These are phyloP conservation scores for Pecoramyces ruminantium DNA, from an alignment of 192 early-diverging fungal genomes.

Conservation along the genomic window DNA sequence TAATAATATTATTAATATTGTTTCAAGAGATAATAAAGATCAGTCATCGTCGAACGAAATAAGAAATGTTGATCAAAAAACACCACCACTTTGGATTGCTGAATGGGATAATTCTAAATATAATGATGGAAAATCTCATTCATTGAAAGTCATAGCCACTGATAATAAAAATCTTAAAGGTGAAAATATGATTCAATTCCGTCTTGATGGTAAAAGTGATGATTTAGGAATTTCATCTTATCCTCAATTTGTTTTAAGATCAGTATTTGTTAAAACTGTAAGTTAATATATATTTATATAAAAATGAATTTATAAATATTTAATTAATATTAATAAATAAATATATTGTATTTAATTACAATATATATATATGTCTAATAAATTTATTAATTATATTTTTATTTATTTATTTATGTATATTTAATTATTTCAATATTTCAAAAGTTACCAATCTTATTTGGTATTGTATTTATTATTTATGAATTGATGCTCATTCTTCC, in stretches of 20 bases:
- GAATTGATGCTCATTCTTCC: neutral
- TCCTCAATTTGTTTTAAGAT: neutral
- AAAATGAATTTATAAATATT: too few relatives aligned
- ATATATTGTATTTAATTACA: too few relatives aligned
- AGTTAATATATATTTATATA: neutral
- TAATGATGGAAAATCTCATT: slow-evolving; percentile 47
- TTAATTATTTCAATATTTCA: neutral
- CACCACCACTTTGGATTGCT: slow-evolving; percentile 54
- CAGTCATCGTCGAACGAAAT: too few relatives aligned
- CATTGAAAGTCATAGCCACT: slow-evolving; percentile 35
- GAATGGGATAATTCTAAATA: slow-evolving; percentile 54
- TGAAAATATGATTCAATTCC: slow-evolving; percentile 30
- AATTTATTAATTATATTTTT: too few relatives aligned
- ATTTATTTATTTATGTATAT: too few relatives aligned
- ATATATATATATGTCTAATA: too few relatives aligned
- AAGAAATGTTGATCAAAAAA: slow-evolving; percentile 4
- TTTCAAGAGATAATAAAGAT: slow-evolving; percentile 8
- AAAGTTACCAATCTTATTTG: neutral
- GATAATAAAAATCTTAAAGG: slow-evolving; percentile 36
- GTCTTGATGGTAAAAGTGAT: slow-evolving; percentile 37
- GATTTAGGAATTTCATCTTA: neutral
- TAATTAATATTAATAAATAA: too few relatives aligned
- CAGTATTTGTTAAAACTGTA: neutral
- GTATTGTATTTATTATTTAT: neutral
- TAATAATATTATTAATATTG: neutral